Conservation (phyloP, 2,329 filamentous ascomycete species). For the Ceratocystis ficicola region DNA sequence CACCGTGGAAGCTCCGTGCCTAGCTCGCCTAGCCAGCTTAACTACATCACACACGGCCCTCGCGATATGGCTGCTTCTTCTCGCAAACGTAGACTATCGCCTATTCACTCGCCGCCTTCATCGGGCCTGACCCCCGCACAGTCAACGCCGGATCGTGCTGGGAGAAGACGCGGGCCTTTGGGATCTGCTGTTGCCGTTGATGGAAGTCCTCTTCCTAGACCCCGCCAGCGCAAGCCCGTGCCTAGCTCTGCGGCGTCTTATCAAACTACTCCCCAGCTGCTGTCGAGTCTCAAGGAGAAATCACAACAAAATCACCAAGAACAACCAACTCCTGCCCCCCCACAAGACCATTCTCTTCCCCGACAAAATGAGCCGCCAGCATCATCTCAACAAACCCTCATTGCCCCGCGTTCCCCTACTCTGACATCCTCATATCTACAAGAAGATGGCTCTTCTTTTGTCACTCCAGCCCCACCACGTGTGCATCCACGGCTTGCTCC, state of each 20-base stretch:
- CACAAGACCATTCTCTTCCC: neutral
- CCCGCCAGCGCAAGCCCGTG: slow-evolving; percentile 28
- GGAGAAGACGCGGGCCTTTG: slow-evolving; percentile 25
- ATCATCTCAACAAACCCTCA: slow-evolving; percentile 19
- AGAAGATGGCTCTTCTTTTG: slow-evolving; percentile 48
- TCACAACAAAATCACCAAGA: slow-evolving; percentile 8
- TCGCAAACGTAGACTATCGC: slow-evolving; percentile 46
- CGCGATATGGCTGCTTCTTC: slow-evolving; percentile 43
- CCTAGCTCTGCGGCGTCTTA: slow-evolving; percentile 25
- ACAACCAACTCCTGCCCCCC: neutral
- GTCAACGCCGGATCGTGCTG: slow-evolving; percentile 45
- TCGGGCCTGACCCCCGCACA: slow-evolving; percentile 40
- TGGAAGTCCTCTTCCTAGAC: slow-evolving; percentile 49
- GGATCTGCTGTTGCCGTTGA: slow-evolving; percentile 37
- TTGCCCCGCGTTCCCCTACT: slow-evolving; percentile 41
- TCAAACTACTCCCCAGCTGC: slow-evolving; percentile 35
- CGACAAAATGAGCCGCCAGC: slow-evolving; percentile 8
- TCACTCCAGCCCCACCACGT: slow-evolving; percentile 61
- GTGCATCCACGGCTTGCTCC: slow-evolving; percentile 65
- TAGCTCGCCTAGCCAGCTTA: slow-evolving; percentile 51
- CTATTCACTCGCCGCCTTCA: slow-evolving; percentile 43
- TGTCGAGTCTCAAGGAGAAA: slow-evolving; percentile 28
- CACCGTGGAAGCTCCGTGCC: slow-evolving; percentile 58
- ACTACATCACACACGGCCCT: slow-evolving; percentile 48
- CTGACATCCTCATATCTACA: slow-evolving; percentile 51